Percentiles rank a stretch among this genome's conserved stretches.
These are phyloP conservation scores for Termitomyces titanicus DNA, from an alignment of 768 basidiomycete genomes.

Conservation along the genomic window DNA sequence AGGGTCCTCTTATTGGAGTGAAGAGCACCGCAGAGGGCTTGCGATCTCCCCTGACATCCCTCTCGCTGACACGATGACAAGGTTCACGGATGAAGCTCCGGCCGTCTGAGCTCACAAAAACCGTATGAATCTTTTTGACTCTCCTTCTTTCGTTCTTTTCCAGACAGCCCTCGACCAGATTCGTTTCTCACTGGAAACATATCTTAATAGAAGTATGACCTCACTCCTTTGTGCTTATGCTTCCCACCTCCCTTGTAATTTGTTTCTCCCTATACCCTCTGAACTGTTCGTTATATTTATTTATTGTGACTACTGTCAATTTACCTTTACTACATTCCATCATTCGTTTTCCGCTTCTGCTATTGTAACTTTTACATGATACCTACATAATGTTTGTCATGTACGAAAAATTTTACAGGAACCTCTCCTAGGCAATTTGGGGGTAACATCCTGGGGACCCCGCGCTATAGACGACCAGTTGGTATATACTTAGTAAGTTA, in stretches of 20 bases:
- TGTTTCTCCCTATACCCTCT: neutral
- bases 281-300: neutral
- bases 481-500: too few species aligned
- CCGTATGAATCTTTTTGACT: neutral
- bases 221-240: neutral
- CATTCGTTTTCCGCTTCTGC: neutral
- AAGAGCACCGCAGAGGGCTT: neutral
- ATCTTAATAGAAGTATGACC: neutral
- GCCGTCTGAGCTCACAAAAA: neutral
- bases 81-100: neutral
- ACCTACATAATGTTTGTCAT: too few species aligned
- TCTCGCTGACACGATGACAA: neutral
- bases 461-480: too few species aligned
- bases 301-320: neutral
- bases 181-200: neutral
- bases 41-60: neutral
- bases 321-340: neutral
- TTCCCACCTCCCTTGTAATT: neutral
- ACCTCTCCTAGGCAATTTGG: too few species aligned
- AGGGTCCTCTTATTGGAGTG: constrained; percentile 2
- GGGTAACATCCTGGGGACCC: too few species aligned
- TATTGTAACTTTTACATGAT: too few species aligned
- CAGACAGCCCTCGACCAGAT: neutral
- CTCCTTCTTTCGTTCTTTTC: neutral
- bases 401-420: neutral